Percentiles rank a stretch among this genome's conserved stretches.
These are phyloP conservation scores for Tubosaeta sp. DNA, from an alignment of 768 basidiomycete genomes.

Conservation along the genomic window DNA sequence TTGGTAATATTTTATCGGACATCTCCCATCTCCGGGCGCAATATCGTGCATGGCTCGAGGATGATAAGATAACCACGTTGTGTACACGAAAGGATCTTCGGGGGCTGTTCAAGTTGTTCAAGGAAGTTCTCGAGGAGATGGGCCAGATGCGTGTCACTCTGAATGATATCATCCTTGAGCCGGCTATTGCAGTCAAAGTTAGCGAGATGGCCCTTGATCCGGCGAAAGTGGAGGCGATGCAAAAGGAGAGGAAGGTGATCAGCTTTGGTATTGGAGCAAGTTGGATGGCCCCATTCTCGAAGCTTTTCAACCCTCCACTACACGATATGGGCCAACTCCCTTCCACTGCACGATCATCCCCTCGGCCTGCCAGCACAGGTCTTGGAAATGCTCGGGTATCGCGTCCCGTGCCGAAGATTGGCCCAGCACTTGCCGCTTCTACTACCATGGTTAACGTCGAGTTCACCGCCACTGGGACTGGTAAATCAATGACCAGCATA, in stretches of 20 bases:
- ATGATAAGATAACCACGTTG: conserved; percentile 57
- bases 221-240: conserved; percentile 42
- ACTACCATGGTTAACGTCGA: conserved; percentile 95
- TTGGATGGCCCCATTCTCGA: conserved; percentile 88
- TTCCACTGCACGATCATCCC: conserved; percentile 23
- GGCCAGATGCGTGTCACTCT: conserved; percentile 75
- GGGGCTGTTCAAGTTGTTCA: conserved; percentile 75
- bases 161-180: conserved; percentile 90
- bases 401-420: conserved; percentile 73
- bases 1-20: conserved; percentile 71
- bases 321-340: conserved; percentile 13
- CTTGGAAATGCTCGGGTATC: conserved; percentile 22
- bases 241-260: conserved; percentile 27
- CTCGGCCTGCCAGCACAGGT: conserved; percentile 24
- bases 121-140: conserved; percentile 79
- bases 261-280: conserved; percentile 39
- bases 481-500: conserved; percentile 50
- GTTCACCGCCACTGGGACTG: conserved; percentile 71
- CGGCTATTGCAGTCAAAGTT: conserved; percentile 64
- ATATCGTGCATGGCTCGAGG: conserved; percentile 71
- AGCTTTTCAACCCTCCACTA: conserved; percentile 53
- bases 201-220: conserved; percentile 68
- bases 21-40: conserved; percentile 61
- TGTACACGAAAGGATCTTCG: conserved; percentile 81
- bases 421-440: conserved; percentile 81